Percentiles rank a stretch among this genome's conserved stretches.
Evolutionary conservation across 805 yeast species (phyloP).

Genomic region (Kockiozyma suomiensis): DNA sequence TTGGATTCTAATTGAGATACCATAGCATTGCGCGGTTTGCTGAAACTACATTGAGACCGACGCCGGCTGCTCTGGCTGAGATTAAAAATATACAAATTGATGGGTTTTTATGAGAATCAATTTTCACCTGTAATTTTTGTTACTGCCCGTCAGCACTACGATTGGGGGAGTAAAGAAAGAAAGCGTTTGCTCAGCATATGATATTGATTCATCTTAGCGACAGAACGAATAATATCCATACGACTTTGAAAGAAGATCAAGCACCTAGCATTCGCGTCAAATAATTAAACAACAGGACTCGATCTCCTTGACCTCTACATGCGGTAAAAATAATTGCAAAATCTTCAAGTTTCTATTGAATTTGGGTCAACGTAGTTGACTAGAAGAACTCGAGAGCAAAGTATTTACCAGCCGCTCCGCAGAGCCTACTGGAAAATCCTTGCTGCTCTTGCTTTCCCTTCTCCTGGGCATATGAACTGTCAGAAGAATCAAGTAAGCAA

Average conservation of each 20-base stretch:
- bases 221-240: slow-evolving; percentile 15
- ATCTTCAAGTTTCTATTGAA: slow-evolving; percentile 31
- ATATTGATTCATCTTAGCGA: slow-evolving; percentile 23
- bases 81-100: slow-evolving; percentile 19
- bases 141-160: background rate
- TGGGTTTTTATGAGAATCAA: slow-evolving; percentile 23
- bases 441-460: too few relatives aligned
- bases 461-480: too few relatives aligned
- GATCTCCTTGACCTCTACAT: slow-evolving; percentile 21
- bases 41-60: slow-evolving; percentile 28
- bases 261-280: slow-evolving; percentile 23
- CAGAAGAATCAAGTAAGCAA: too few relatives aligned
- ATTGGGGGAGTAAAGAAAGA: background rate
- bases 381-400: slow-evolving; percentile 13
- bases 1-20: slow-evolving; percentile 33
- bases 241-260: slow-evolving; percentile 15
- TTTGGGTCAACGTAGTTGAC: slow-evolving; percentile 28
- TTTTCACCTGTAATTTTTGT: slow-evolving; percentile 17
- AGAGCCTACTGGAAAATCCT: slow-evolving; percentile 13
- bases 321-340: slow-evolving; percentile 8
- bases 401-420: slow-evolving; percentile 15
- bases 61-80: slow-evolving; percentile 31
- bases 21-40: slow-evolving; percentile 30
- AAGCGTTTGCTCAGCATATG: slow-evolving; percentile 15
- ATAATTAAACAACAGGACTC: slow-evolving; percentile 28